These are phyloP conservation scores for Colletotrichum destructivum DNA, from an alignment of 2,329 filamentous ascomycete species.

Conservation along the genomic window DNA sequence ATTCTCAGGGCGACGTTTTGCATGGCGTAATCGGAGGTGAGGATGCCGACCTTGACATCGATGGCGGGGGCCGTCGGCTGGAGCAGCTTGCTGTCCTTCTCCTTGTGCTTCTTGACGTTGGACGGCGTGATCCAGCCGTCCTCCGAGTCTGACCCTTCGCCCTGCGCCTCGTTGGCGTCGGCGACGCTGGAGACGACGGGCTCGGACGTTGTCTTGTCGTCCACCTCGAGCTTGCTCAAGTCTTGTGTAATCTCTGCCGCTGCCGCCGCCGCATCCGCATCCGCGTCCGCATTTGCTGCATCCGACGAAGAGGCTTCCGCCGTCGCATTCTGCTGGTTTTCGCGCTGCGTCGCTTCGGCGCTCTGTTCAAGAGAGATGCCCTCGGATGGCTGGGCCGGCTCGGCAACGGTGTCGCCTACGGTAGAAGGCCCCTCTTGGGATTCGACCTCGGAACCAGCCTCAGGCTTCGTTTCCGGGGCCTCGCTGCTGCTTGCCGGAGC, in stretches of 20 bases:
- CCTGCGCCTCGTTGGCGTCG: constrained; percentile 47
- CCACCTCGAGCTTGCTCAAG: constrained; percentile 41
- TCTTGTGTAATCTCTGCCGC: constrained; percentile 22
- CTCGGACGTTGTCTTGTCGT: constrained; percentile 34
- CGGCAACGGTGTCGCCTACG: constrained; percentile 41
- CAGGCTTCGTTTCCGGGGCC: background rate
- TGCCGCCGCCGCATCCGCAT: background rate
- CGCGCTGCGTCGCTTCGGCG: constrained; percentile 4
- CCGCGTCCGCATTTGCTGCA: background rate
- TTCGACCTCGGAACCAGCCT: constrained; percentile 44
- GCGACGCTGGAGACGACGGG: constrained; percentile 43
- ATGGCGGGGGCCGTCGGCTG: constrained; percentile 59
- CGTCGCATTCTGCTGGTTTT: constrained; percentile 33
- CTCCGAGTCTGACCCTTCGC: constrained; percentile 66
- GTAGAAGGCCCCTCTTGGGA: constrained; percentile 46
- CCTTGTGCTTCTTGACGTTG: constrained; percentile 89
- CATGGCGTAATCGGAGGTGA: constrained; percentile 98
- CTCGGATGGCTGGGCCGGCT: background rate
- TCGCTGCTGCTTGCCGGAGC: constrained; percentile 55
- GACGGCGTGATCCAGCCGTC: constrained; percentile 95
- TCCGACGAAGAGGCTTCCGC: constrained; percentile 29
- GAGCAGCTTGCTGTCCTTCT: constrained; percentile 69
- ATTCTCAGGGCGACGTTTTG: constrained; percentile 96
- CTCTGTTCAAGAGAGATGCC: constrained; percentile 25
- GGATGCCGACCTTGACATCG: constrained; percentile 87